A percentile compares a stretch with the other conserved stretches of the same genome.
These are phyloP conservation scores for Westerdykella aurantiaca DNA, from an alignment of 2,329 filamentous ascomycete genomes.

Conservation along the genomic window DNA sequence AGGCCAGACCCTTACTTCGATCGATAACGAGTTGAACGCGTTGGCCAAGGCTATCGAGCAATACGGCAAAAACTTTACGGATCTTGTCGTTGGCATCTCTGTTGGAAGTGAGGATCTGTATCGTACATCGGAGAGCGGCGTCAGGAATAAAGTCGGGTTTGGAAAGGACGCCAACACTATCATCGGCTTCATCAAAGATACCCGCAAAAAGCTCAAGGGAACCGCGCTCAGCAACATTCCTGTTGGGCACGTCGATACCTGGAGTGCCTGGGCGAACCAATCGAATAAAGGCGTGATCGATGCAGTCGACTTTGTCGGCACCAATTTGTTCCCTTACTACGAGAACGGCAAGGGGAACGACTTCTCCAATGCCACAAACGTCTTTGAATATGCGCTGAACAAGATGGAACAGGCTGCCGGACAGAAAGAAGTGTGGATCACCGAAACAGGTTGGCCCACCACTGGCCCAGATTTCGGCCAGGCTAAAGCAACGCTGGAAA, in stretches of 20 bases:
- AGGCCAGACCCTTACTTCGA: no score
- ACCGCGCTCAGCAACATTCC: no score
- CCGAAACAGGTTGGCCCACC: constrained; percentile 36
- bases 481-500: constrained; percentile 24
- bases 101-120: constrained; percentile 52
- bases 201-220: no score
- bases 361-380: constrained; percentile 39
- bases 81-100: constrained; percentile 33
- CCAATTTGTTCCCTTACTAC: constrained; percentile 37
- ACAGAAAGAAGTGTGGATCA: constrained; percentile 35
- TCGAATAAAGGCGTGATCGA: constrained; percentile 33
- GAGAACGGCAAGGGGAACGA: constrained; percentile 28
- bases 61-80: constrained; percentile 48
- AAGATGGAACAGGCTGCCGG: constrained; percentile 26
- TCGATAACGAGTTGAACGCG: constrained; percentile 31
- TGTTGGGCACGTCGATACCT: constrained; percentile 21
- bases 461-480: constrained; percentile 25
- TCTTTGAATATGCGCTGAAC: constrained; percentile 24
- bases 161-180: constrained; percentile 59
- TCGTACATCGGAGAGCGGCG: constrained; percentile 62
- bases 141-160: constrained; percentile 54
- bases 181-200: constrained; percentile 8
- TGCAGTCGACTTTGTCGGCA: constrained; percentile 33
- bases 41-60: constrained; percentile 27
- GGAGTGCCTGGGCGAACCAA: constrained; percentile 32